A percentile compares a stretch with the other conserved stretches of the same genome.
Evolutionary conservation across 2,329 filamentous ascomycete genomes (phyloP).

Genomic region (Teratosphaeria gauchensis): DNA sequence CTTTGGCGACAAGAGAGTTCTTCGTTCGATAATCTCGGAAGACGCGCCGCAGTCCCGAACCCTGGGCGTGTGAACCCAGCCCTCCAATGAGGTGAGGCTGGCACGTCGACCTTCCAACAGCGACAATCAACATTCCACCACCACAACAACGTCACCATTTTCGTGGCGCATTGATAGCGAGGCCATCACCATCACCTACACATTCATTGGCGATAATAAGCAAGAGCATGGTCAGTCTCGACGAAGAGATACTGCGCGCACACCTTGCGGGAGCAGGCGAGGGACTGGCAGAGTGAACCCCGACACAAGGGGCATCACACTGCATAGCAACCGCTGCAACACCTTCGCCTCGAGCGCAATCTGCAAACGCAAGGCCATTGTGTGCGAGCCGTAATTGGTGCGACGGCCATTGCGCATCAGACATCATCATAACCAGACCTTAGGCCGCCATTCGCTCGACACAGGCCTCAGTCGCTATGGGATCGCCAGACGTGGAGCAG

Average conservation of each 20-base stretch:
- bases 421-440: background rate
- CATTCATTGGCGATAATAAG: background rate
- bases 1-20: background rate
- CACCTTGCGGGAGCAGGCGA: background rate
- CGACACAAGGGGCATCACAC: conserved; percentile 4
- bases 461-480: background rate
- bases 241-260: background rate
- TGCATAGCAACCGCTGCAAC: conserved; percentile 8
- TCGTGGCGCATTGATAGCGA: background rate
- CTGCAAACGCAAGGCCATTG: conserved; percentile 5
- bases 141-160: background rate
- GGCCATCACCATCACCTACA: background rate
- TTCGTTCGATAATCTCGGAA: background rate
- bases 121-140: background rate
- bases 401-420: conserved; percentile 1
- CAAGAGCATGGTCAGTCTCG: background rate
- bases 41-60: background rate
- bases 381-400: background rate
- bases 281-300: conserved; percentile 1
- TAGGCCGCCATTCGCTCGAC: background rate
- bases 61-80: background rate
- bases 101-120: background rate
- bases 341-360: conserved; percentile 2
- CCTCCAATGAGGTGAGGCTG: background rate
- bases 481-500: background rate